These are phyloP conservation scores for Paramecium biaurelia DNA, from an alignment of 73 alveolate species.

Conservation along the genomic window DNA sequence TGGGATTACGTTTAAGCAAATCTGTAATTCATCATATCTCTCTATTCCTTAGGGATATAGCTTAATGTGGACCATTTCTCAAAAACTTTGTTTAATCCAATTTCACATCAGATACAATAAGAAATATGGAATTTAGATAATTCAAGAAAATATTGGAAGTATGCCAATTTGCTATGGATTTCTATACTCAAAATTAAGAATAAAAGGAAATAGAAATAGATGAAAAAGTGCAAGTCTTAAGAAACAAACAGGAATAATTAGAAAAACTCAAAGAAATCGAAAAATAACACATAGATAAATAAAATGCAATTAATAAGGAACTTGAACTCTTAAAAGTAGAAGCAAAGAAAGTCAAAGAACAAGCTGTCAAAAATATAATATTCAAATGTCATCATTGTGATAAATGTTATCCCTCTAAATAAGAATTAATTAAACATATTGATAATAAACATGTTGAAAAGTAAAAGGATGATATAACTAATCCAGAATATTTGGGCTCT, in stretches of 20 bases:
- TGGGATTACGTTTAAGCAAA: neutral
- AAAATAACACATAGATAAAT: neutral
- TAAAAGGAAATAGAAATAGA: neutral
- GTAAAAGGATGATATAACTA: neutral
- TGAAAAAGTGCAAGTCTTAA: neutral
- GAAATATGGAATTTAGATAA: neutral
- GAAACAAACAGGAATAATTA: neutral
- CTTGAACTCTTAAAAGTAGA: neutral
- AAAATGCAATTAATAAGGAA: neutral
- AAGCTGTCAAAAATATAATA: neutral
- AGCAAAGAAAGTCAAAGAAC: neutral
- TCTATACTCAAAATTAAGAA: neutral
- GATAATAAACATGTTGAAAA: neutral
- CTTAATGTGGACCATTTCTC: neutral
- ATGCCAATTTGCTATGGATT: neutral
- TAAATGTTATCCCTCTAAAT: neutral
- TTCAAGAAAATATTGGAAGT: neutral
- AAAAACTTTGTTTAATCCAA: conserved; percentile 10
- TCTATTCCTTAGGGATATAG: neutral
- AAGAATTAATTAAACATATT: neutral
- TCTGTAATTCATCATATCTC: neutral
- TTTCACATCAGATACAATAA: neutral
- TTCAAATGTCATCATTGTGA: conserved; percentile 48
- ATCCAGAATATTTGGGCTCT: conserved; percentile 8
- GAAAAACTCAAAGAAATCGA: conserved; percentile 19